phyloP scores from a whole-genome alignment of 2,329 filamentous ascomycete genomes.

The Cordyceps sp. region DNA sequence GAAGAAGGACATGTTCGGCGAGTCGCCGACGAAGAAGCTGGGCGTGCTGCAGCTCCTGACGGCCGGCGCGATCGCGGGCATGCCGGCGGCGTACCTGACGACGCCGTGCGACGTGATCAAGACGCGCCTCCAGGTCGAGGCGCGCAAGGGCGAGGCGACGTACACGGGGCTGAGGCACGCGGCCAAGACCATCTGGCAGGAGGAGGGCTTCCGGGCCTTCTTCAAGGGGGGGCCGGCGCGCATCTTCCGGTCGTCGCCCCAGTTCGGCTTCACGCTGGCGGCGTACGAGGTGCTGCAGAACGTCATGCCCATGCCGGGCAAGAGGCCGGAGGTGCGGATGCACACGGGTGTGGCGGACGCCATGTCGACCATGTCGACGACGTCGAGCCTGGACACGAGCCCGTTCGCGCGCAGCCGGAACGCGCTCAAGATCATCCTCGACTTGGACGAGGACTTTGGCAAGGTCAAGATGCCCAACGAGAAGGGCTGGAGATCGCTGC shows the following conservation, averaged over 20 bases:
- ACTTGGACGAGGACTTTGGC: constrained; percentile 88
- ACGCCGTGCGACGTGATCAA: constrained; percentile 99
- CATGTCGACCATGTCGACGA: constrained; percentile 24
- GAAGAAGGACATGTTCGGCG: constrained; percentile 87
- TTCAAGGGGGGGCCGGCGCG: constrained; percentile 97
- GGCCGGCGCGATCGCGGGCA: constrained; percentile 84
- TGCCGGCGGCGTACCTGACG: constrained; percentile 86
- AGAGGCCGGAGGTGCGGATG: constrained; percentile 30
- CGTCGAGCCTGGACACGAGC: constrained; percentile 20
- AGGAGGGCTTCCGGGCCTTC: constrained; percentile 92
- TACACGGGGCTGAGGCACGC: constrained; percentile 83
- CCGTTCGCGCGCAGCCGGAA: constrained; percentile 56
- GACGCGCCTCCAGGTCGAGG: constrained; percentile 92
- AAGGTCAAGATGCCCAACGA: constrained; percentile 44
- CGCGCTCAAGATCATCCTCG: constrained; percentile 86
- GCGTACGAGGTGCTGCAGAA: constrained; percentile 86
- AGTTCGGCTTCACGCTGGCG: constrained; percentile 95
- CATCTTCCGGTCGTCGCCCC: constrained; percentile 85
- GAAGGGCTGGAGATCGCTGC: constrained; percentile 35
- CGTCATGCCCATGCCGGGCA: constrained; percentile 55
- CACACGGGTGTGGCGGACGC: constrained; percentile 46
- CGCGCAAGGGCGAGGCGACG: constrained; percentile 77
- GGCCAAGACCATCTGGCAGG: constrained; percentile 65
- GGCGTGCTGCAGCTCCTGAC: constrained; percentile 82
- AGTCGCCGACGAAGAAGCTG: constrained; percentile 72